Evolutionary conservation across 1,284 basidiomycete species (phyloP).

Genomic region (Neotropicomus parvogracilis): DNA sequence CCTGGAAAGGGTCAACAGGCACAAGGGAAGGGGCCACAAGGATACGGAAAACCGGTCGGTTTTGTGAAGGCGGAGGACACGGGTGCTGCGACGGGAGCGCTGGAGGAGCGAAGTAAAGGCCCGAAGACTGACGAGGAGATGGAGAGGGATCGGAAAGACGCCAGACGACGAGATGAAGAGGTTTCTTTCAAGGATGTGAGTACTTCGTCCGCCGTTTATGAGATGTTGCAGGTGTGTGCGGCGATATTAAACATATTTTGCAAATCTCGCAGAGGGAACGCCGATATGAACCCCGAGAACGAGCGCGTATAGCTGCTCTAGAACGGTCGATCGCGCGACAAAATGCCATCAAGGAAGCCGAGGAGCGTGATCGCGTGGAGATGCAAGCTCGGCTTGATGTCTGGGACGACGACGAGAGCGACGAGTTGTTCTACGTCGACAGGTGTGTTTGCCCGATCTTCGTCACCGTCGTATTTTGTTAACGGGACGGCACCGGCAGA

Average conservation of each 20-base stretch:
- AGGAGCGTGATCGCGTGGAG: conserved; percentile 68
- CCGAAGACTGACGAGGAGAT: conserved; percentile 82
- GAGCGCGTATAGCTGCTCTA: conserved; percentile 67
- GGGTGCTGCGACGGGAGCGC: conserved; percentile 27
- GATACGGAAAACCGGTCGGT: conserved; percentile 71
- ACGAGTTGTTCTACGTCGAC: conserved; percentile 83
- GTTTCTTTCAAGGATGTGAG: conserved; percentile 80
- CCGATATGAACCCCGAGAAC: conserved; percentile 51
- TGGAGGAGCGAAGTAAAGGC: conserved; percentile 38
- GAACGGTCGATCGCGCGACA: conserved; percentile 74
- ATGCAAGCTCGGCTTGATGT: conserved; percentile 70
- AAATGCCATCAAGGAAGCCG: conserved; percentile 66
- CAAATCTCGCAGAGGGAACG: conserved; percentile 60
- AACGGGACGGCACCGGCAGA: conserved; percentile 34
- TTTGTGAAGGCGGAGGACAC: conserved; percentile 72
- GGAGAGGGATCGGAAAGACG: conserved; percentile 73
- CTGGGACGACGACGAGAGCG: conserved; percentile 91
- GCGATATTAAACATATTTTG: background rate
- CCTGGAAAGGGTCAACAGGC: conserved; percentile 41
- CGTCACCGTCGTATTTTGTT: background rate
- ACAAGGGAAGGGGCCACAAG: conserved; percentile 65
- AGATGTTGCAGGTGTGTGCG: background rate
- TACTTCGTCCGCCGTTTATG: conserved; percentile 17
- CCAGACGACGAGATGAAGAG: conserved; percentile 72
- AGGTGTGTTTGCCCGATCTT: conserved; percentile 44